These are phyloP conservation scores for Aspergillus clavatus DNA, from an alignment of 2,329 filamentous ascomycete genomes.

Conservation along the genomic window DNA sequence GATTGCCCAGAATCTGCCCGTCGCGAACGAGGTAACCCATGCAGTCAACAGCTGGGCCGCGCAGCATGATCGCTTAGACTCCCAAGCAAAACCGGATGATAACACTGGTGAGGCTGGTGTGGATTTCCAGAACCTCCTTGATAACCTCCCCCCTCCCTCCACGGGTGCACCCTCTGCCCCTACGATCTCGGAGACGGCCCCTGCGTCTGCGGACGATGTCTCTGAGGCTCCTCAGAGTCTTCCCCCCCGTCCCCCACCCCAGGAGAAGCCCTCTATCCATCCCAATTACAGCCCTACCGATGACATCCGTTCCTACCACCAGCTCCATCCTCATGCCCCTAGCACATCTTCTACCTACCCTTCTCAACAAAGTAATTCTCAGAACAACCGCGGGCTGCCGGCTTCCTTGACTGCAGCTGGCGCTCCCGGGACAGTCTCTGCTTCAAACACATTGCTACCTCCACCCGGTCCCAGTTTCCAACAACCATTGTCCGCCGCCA, in stretches of 20 bases:
- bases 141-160: slow-evolving; percentile 41
- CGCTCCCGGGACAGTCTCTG: slow-evolving; percentile 34
- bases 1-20: slow-evolving; percentile 24
- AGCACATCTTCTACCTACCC: slow-evolving; percentile 26
- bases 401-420: slow-evolving; percentile 24
- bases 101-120: slow-evolving; percentile 35
- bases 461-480: slow-evolving; percentile 41
- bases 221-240: slow-evolving; percentile 23
- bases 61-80: slow-evolving; percentile 21
- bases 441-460: slow-evolving; percentile 34
- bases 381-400: slow-evolving; percentile 20
- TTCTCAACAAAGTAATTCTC: slow-evolving; percentile 35
- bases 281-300: slow-evolving; percentile 36
- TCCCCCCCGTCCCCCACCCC: slow-evolving; percentile 15
- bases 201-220: slow-evolving; percentile 23
- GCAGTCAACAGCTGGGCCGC: slow-evolving; percentile 17
- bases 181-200: slow-evolving; percentile 19
- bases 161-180: slow-evolving; percentile 24
- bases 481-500: slow-evolving; percentile 20
- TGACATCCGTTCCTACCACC: slow-evolving; percentile 39
- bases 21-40: slow-evolving; percentile 29
- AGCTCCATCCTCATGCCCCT: slow-evolving; percentile 27
- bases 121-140: slow-evolving; percentile 46
- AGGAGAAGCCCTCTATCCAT: slow-evolving; percentile 39
- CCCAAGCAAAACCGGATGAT: slow-evolving; percentile 18